These are phyloP conservation scores for Asterophora parasitica DNA, from an alignment of 768 basidiomycete species.

Conservation along the genomic window DNA sequence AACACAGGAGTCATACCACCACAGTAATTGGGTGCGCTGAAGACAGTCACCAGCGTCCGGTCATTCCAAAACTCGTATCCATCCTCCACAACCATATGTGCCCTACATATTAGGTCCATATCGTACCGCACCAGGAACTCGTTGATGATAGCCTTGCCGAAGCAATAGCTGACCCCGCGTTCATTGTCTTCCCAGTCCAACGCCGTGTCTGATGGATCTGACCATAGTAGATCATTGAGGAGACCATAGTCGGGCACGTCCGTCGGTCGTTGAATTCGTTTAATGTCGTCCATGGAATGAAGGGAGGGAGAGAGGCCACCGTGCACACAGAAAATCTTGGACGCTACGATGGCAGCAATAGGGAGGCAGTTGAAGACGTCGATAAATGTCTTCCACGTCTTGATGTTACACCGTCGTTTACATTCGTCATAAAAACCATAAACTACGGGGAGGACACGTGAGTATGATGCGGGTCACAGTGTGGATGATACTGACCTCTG, in stretches of 20 bases:
- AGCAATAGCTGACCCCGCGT: conserved; percentile 97
- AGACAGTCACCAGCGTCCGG: conserved; percentile 95
- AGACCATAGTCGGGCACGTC: conserved; percentile 98
- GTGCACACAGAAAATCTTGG: conserved; percentile 99
- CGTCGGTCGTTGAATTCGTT: conserved; percentile 94
- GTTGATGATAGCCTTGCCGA: conserved; percentile 95
- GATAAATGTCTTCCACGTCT: conserved; percentile 99
- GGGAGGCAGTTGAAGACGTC: conserved; percentile 99
- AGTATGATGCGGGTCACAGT: conserved; percentile 11
- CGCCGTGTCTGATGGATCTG: conserved; percentile 96
- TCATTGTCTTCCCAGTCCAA: conserved; percentile 99
- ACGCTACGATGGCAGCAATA: conserved; percentile 96
- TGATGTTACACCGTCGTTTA: conserved; percentile 98
- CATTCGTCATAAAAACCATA: conserved; percentile 99
- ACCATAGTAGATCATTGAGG: conserved; percentile 96
- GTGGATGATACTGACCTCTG: conserved; percentile 53
- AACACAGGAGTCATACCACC: conserved; percentile 62
- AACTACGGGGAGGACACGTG: conserved; percentile 43
- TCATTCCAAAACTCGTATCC: conserved; percentile 99
- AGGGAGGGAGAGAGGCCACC: conserved; percentile 91
- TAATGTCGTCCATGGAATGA: conserved; percentile 97
- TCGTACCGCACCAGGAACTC: conserved; percentile 93
- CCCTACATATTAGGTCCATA: conserved; percentile 99
- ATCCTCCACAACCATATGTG: conserved; percentile 99
- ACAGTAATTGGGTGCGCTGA: conserved; percentile 96